Base-by-base conservation (phyloP, 768 basidiomycete genomes). In the Steccherinum ochraceum region DNA sequence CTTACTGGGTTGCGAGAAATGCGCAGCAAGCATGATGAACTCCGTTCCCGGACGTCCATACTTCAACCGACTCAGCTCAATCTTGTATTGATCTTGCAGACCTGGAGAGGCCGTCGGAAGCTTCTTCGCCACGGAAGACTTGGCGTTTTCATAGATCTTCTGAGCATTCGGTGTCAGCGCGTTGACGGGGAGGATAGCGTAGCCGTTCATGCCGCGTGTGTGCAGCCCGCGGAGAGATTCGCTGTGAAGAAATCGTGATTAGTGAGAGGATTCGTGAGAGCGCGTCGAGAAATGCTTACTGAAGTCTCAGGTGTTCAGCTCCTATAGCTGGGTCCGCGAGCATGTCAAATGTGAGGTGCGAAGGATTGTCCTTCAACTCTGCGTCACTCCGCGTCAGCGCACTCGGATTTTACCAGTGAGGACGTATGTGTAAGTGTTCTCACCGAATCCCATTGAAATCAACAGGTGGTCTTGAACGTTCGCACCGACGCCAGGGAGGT, bases 401-500 rank as follows among this genome's bases (percentile, higher is more conserved):
- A n/a, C n/a, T n/a, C n/a, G 12, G 10, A 18, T 40, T 12, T 30
- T 10, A 16, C 30, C 30, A 7, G 16, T n/a, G n/a, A n/a, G n/a
- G n/a, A n/a, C n/a, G n/a, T n/a, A n/a, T n/a, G n/a, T n/a, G n/a
- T n/a, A n/a, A n/a, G n/a, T n/a, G n/a, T n/a, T n/a, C n/a, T n/a
- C n/a, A n/a, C n/a, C n/a, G n/a, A n/a, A n/a, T n/a, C n/a, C n/a
- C n/a, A n/a, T 16, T 35, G 30, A 7, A 21, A 50, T 48, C 18
- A 56, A n/a, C n/a, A n/a, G 12, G 30, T 58, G 60, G 11, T 61
- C 60, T 27, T 61, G 60, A 1, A 57, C 47, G 55, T 88, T 78
- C 60, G 85, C 83, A 10, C 89, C 89, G 0, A 93, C 89, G 16
- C 83, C 84, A 1, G 86, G 85, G 12, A 90, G 76, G 49, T 88